Evolutionary conservation across 2,329 filamentous ascomycete genomes (phyloP).

Genomic region (Cladophialophora psammophila): DNA sequence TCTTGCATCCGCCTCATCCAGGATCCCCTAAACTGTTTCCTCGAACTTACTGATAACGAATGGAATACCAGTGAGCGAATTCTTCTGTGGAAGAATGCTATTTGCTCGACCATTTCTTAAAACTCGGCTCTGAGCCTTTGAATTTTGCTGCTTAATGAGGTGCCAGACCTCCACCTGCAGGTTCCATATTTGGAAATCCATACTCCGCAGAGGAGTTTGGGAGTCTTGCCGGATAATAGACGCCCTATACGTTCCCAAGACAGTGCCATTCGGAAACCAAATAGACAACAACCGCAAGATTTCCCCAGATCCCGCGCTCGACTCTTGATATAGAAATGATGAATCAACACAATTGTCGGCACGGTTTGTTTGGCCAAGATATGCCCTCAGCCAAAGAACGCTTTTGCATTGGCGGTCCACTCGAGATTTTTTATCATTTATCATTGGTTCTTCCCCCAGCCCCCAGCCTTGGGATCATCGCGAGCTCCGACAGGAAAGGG

Average conservation of each 20-base stretch:
- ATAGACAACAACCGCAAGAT: constrained; percentile 1
- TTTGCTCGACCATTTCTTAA: not conserved
- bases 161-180: not conserved
- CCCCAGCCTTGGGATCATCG: not conserved
- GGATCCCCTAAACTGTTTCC: not conserved
- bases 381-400: not conserved
- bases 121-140: not conserved
- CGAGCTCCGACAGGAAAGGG: not conserved
- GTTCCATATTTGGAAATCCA: constrained; percentile 16
- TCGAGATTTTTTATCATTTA: not conserved
- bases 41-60: constrained; percentile 9
- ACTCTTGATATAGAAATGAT: not conserved
- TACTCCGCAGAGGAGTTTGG: not conserved
- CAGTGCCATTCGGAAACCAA: not conserved
- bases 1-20: not conserved
- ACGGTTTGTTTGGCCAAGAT: not conserved
- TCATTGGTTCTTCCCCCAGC: not conserved
- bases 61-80: not conserved
- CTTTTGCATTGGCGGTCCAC: not conserved
- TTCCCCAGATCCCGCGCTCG: not conserved
- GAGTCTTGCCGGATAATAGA: not conserved
- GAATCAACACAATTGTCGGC: not conserved
- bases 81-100: not conserved
- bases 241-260: not conserved
- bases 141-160: not conserved